Evolutionary conservation across 2,329 filamentous ascomycete genomes (phyloP).

Genomic region (Microcyclospora tardicrescens): DNA sequence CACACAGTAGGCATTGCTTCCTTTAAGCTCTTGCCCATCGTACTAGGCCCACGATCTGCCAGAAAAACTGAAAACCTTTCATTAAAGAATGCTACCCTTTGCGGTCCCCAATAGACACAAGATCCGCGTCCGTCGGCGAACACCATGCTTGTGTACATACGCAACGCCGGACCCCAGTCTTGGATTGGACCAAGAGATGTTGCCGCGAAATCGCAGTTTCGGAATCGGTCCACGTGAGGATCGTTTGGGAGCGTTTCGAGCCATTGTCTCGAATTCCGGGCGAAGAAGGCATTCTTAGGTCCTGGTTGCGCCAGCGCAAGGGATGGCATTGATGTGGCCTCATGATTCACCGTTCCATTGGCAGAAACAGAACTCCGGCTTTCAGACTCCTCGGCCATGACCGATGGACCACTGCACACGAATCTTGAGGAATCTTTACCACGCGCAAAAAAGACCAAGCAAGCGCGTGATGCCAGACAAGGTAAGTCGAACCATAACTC

Average conservation of each 20-base stretch:
- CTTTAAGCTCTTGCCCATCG: conserved; percentile 8
- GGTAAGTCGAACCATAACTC: not conserved
- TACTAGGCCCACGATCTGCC: conserved; percentile 15
- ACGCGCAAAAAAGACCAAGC: no score
- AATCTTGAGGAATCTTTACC: no score
- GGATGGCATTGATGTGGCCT: not conserved
- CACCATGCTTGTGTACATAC: conserved; percentile 10
- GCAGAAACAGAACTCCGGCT: not conserved
- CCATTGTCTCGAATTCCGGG: not conserved
- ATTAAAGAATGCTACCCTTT: conserved; percentile 27
- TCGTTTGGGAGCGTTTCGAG: conserved; percentile 3
- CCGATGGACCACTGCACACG: no score
- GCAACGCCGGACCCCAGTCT: conserved; percentile 8
- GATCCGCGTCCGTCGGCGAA: conserved; percentile 10
- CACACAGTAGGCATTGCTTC: conserved; percentile 6
- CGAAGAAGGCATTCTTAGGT: not conserved
- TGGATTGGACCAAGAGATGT: conserved; percentile 7
- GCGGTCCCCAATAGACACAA: conserved; percentile 17
- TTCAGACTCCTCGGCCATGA: no score
- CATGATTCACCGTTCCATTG: not conserved
- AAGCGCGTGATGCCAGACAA: no score
- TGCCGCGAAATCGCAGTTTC: not conserved
- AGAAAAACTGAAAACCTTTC: conserved; percentile 22
- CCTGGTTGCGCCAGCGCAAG: not conserved
- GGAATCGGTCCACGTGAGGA: conserved; percentile 3